Base-by-base conservation (phyloP, 192 early-diverging fungal genomes). In the Phlyctochytrium arcticum region DNA sequence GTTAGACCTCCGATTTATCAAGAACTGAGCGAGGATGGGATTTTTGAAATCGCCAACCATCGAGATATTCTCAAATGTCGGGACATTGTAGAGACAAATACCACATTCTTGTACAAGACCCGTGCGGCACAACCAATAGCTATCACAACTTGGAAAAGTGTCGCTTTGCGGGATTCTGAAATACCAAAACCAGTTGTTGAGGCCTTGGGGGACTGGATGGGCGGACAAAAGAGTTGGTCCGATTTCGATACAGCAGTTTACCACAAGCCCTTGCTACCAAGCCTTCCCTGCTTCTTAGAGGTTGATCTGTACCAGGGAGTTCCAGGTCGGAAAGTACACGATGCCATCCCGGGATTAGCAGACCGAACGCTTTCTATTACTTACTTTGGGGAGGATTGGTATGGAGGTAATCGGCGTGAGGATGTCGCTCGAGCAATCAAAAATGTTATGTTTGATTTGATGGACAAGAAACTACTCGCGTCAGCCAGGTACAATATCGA, bases 401-500 rank as follows among this genome's bases (percentile, higher is more conserved):
- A 54, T 33, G 61, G 61, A 5, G 15, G 4, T 21, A 12, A 9
- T n/a, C 31, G 49, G 9, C 61, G 49, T 9, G 33, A 32, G 12
- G 61, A 31, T 15, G 48, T 63, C 12, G 21, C 23, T 9, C 2
- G 34, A 12, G 44, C 44, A 15, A 19, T 32, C 10, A 17, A 24
- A 35, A 34, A 9, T 15, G 49, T 54, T 15, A 63, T 69, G 60
- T 53, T 54, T n/a, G 67, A 69, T 32, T 32, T 69, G 3, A 17
- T 54, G 29, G 48, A 57, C 23, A 69, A 64, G 51, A 62, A 62
- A 9, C 67, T 69, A 23, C 31, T 69, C 23, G 67, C 67, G 32
- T 51, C 46, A 8, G 51, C 61, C 5, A 26, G 54, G n/a, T 27
- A 21, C 30, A 67, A 71, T 63, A 54, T 67, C 26, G 62, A 71